Evolutionary conservation across 345 rosid genomes (phyloP).

Genomic region (Eucalyptus erythrocorys): DNA sequence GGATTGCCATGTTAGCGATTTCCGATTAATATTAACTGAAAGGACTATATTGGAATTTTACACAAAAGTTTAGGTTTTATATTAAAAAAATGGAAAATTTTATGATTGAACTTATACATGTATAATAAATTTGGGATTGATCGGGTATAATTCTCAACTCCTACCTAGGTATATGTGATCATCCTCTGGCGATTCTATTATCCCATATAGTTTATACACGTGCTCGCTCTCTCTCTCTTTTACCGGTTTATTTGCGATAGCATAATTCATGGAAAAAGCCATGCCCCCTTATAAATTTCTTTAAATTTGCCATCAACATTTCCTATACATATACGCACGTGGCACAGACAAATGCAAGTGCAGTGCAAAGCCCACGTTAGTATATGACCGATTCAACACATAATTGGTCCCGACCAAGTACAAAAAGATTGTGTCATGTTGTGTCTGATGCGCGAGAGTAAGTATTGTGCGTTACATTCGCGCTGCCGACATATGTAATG

Average conservation of each 20-base stretch:
- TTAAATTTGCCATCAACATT: neutral
- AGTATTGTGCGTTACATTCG: neutral
- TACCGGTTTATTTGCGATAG: neutral
- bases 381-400: neutral
- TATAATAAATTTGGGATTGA: neutral
- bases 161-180: neutral
- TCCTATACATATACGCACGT: neutral
- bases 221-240: neutral
- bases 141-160: neutral
- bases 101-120: fast-evolving
- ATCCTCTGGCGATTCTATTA: neutral
- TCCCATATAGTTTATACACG: neutral
- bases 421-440: neutral
- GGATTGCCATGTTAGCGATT: fast-evolving
- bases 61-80: neutral
- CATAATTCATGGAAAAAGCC: neutral
- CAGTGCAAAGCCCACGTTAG: neutral
- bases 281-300: neutral
- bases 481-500: neutral
- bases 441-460: neutral
- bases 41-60: fast-evolving
- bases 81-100: neutral
- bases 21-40: fast-evolving
- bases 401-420: neutral
- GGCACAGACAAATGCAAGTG: neutral